Percentiles rank a stretch among this genome's conserved stretches.
Evolutionary conservation across 2,329 filamentous ascomycete species (phyloP).

Genomic region (Neofusicoccum ribis): DNA sequence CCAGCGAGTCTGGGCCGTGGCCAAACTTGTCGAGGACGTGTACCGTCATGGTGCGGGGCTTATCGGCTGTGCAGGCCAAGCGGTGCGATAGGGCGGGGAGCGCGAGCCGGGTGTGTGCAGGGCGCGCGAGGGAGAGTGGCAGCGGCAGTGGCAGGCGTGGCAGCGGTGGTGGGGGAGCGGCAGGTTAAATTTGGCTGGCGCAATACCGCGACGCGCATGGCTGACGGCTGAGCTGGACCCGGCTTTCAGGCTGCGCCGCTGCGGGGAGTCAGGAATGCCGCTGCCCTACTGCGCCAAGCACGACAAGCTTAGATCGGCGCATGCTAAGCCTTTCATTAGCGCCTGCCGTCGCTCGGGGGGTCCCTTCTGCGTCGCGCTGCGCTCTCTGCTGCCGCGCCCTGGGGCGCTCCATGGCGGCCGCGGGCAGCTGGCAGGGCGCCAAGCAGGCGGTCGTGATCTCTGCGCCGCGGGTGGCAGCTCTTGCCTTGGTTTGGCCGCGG

Average conservation of each 20-base stretch:
- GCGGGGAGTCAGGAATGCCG: slow-evolving; percentile 1
- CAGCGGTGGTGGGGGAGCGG: neutral
- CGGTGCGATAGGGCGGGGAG: neutral
- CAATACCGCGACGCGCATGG: neutral
- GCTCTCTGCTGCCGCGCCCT: neutral
- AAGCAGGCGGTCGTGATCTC: neutral
- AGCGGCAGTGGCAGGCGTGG: neutral
- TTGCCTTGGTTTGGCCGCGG: slow-evolving; percentile 8
- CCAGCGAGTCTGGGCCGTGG: neutral
- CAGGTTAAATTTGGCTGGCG: slow-evolving; percentile 2
- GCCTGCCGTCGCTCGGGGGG: neutral
- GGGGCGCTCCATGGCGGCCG: neutral
- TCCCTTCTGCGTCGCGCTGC: neutral
- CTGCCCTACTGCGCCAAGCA: slow-evolving; percentile 2
- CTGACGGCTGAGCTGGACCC: slow-evolving; percentile 4
- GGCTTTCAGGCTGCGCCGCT: slow-evolving; percentile 11
- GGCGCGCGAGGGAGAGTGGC: neutral
- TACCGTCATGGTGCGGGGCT: neutral
- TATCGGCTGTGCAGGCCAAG: neutral
- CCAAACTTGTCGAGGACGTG: neutral
- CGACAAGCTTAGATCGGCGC: slow-evolving; percentile 12
- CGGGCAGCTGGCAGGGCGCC: neutral
- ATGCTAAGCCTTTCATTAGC: slow-evolving; percentile 7
- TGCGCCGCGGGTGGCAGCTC: neutral
- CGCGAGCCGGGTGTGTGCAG: neutral